Percentiles rank a stretch among this genome's conserved stretches.
Evolutionary conservation across 1,139 yeast genomes (phyloP).

Genomic region (Scheffersomyces titani): DNA sequence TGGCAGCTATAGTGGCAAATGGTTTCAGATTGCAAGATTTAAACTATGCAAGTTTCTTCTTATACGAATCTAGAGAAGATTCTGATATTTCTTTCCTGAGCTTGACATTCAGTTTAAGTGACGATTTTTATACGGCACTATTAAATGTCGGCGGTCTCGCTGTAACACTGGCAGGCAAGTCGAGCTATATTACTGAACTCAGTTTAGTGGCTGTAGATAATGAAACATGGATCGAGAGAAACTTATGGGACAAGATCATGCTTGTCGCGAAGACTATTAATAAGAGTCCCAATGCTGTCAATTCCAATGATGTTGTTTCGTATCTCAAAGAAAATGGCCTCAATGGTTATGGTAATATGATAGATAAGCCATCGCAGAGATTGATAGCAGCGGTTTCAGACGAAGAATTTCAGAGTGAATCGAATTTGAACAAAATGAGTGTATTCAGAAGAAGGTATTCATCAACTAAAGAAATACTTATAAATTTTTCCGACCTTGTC

Average conservation of each 20-base stretch:
- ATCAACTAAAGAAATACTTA: slow-evolving; percentile 19
- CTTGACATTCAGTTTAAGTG: slow-evolving; percentile 39
- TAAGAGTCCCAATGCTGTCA: background rate
- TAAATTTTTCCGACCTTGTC: slow-evolving; percentile 25
- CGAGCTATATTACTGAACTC: slow-evolving; percentile 64
- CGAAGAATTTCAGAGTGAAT: slow-evolving; percentile 8
- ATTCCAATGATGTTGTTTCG: slow-evolving; percentile 9
- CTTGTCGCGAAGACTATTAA: background rate
- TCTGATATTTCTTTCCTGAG: slow-evolving; percentile 20
- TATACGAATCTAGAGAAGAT: slow-evolving; percentile 19
- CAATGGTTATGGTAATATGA: slow-evolving; percentile 37
- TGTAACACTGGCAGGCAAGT: slow-evolving; percentile 64
- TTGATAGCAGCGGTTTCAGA: slow-evolving; percentile 20
- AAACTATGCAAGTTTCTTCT: slow-evolving; percentile 49
- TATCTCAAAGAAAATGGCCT: slow-evolving; percentile 18
- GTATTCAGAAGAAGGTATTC: slow-evolving; percentile 23
- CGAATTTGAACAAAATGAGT: slow-evolving; percentile 16
- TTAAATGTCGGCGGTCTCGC: slow-evolving; percentile 63
- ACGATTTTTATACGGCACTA: slow-evolving; percentile 67
- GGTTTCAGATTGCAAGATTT: slow-evolving; percentile 50
- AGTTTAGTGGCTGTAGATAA: slow-evolving; percentile 48
- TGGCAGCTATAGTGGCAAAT: slow-evolving; percentile 59
- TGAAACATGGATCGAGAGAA: slow-evolving; percentile 62
- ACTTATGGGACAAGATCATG: slow-evolving; percentile 22
- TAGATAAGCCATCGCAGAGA: slow-evolving; percentile 29